Evolutionary conservation across 306 rosid genomes (phyloP).

Genomic region (Sindora glabra): DNA sequence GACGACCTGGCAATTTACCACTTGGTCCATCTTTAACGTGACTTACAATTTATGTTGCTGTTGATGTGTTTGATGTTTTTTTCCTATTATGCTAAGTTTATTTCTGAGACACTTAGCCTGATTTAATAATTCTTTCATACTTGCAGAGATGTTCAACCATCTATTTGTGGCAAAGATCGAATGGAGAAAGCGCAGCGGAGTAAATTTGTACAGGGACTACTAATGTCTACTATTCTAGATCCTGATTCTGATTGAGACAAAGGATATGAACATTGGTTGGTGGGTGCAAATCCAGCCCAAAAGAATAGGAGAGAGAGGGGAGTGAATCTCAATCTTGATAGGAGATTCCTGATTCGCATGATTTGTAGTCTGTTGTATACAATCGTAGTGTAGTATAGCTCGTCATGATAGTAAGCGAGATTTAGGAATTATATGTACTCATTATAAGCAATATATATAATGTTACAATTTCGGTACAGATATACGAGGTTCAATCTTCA

Average conservation of each 20-base stretch:
- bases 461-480: too few relatives aligned
- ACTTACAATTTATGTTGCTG: too few relatives aligned
- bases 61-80: too few relatives aligned
- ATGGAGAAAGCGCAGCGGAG: constrained; percentile 45
- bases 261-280: neutral
- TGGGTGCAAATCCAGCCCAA: neutral
- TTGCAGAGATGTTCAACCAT: constrained; percentile 36
- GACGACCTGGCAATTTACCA: too few relatives aligned
- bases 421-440: constrained; percentile 22
- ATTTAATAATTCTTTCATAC: neutral
- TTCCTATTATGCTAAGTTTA: too few relatives aligned
- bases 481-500: too few relatives aligned
- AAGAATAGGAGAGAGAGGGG: neutral
- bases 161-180: constrained; percentile 46
- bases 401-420: constrained; percentile 1
- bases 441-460: too few relatives aligned
- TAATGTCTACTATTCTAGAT: constrained; percentile 46
- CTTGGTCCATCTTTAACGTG: too few relatives aligned
- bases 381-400: constrained; percentile 12
- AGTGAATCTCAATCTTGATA: constrained; percentile 2
- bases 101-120: neutral
- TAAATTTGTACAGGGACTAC: constrained; percentile 50
- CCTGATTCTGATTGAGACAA: constrained; percentile 32
- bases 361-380: constrained; percentile 1
- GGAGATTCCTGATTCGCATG: constrained; percentile 9